Base-by-base conservation (phyloP, 192 early-diverging fungal species). In the Coemansia sp. region DNA sequence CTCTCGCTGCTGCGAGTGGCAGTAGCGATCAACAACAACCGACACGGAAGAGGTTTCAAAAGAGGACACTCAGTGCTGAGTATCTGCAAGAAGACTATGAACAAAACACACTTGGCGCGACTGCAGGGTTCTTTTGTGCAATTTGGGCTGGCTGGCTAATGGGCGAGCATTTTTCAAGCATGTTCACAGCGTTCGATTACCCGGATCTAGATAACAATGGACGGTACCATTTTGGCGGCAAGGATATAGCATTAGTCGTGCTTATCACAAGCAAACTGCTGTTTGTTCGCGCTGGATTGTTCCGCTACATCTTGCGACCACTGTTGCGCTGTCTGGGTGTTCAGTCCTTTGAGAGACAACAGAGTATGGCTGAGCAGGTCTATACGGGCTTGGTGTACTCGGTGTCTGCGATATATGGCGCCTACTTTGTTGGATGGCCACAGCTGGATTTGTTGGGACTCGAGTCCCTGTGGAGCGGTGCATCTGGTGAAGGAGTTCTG, bases 41-140 rank as follows among this genome's bases (percentile, higher is more conserved):
- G 4, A 23, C 25, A 50, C 27, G n/a, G 31, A 64, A 61, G 27
- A 31, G 64, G 53, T 73, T 81, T 32, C 67, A 73, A 23, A 58
- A 45, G 34, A 51, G 32, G 19, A 27, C 19, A 31, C 78, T 51
- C 6, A 73, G 42, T 31, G 70, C 69, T 5, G 70, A 76, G 45
- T 51, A 32, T 39, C 67, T 76, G n/a, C 65, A 73, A 27, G 66
- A 68, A 14, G 44, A 73, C 57, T 68, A 76, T 58, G 79, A 82
- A 57, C 64, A 76, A 27, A 76, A 68, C 53, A 44, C 71, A 36
- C 41, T 73, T 50, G 79, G 74, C 38, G 31, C 50, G 6, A 63
- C 79, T 1, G 79, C 74, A 5, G 79, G 79, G 38, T 67, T 76
- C 58, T 73, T 82, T 21, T 76, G 79, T 48, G 79, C 79, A 6